Percentiles rank a stretch among this genome's conserved stretches.
These are phyloP conservation scores for Macrocybe sp. DNA, from an alignment of 1,284 basidiomycete species.

Conservation along the genomic window DNA sequence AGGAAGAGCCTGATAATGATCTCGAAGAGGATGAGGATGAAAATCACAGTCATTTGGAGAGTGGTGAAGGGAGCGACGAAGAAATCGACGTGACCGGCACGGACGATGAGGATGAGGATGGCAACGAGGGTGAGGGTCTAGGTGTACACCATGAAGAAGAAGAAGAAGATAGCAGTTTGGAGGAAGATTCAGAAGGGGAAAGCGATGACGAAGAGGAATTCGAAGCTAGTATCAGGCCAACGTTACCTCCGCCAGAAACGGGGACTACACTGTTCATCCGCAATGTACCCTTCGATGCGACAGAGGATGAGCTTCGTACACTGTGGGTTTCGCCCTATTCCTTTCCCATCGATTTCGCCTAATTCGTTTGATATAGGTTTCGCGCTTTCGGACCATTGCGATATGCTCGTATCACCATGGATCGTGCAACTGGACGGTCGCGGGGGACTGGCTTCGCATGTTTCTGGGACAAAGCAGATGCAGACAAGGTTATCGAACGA, in stretches of 20 bases:
- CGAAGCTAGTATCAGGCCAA: slow-evolving; percentile 60
- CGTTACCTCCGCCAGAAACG: slow-evolving; percentile 73
- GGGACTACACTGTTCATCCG: slow-evolving; percentile 94
- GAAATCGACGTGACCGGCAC: slow-evolving; percentile 1
- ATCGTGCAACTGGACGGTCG: slow-evolving; percentile 79
- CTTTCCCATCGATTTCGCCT: background rate
- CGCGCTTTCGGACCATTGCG: slow-evolving; percentile 89
- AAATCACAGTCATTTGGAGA: slow-evolving; percentile 23
- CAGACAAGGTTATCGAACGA: slow-evolving; percentile 81
- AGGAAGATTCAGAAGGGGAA: slow-evolving; percentile 17
- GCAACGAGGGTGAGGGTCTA: slow-evolving; percentile 39
- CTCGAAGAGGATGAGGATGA: slow-evolving; percentile 21
- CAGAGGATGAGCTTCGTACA: slow-evolving; percentile 83
- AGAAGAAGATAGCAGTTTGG: slow-evolving; percentile 26
- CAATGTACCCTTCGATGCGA: slow-evolving; percentile 91
- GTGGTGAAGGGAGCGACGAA: slow-evolving; percentile 21
- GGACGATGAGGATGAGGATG: slow-evolving; percentile 26
- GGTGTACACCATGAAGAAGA: slow-evolving; percentile 35
- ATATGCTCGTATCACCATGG: slow-evolving; percentile 91
- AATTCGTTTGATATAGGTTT: slow-evolving; percentile 49
- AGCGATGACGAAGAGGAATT: slow-evolving; percentile 38
- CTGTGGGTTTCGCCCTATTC: slow-evolving; percentile 45
- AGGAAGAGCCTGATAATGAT: slow-evolving; percentile 32
- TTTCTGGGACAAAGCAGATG: slow-evolving; percentile 94
- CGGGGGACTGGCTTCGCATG: slow-evolving; percentile 96